Evolutionary conservation across 2,329 filamentous ascomycete species (phyloP), one percentile per base, ranked within the genome.

Genomic region (Aspergillus fumigatiaffinis): DNA sequence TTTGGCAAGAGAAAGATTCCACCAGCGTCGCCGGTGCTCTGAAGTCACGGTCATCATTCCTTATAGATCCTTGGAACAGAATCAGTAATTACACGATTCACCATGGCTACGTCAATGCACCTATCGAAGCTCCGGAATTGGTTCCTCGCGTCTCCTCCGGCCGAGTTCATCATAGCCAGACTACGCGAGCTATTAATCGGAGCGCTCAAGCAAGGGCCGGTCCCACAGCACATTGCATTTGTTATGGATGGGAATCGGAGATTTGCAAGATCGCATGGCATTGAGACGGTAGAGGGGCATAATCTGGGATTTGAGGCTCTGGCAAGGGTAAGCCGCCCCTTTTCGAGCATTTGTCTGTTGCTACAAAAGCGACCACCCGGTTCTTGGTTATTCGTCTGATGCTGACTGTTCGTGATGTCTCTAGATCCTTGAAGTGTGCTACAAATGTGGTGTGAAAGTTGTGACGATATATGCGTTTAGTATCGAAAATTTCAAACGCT

Each of bases 381-480:
- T 23, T 29, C 9, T 44, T 23, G 26, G 23, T 41, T 32, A 10
- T 51, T 20, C 29, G 10, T 26, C 26, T 41, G 42, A 46, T 10
- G 32, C 52, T 51, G 32, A 14, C 35, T 10, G 10, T 56, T 42
- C 47, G 17, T 53, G 50, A 46, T 3, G n/a, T 38, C 2, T 25
- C 38, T 65, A 90, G 89, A 91, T 97, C 53, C 87, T 99, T 58
- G 94, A 99, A 76, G 90, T 99, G 55, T 97, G 94, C 82, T 99
- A 97, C 81, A 97, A 96, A 73, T 92, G 90, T 58, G 94, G 94
- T 54, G 93, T 99, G 61, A 93, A 94, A 74, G 91, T 96, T 8
- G 93, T 99, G 42, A 97, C 94, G 3, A 92, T 99, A 62, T 99
- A 97, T 74, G 94, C 94, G 17, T 99, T 99, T 77, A 96, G 91